Conservation (phyloP, 805 yeast genomes). For the Ogataea wickerhamii region DNA sequence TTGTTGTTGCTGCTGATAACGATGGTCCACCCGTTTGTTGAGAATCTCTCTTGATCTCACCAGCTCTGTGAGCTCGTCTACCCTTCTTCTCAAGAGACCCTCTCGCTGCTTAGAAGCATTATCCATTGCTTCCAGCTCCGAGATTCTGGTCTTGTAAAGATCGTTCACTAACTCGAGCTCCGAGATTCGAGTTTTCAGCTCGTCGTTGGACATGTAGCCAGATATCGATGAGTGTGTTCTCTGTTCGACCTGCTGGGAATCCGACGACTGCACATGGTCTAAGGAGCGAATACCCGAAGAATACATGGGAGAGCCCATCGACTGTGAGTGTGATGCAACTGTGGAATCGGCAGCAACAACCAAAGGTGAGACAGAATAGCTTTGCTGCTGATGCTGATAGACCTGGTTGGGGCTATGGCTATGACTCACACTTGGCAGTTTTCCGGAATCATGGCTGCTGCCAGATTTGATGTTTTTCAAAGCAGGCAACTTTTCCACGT, state of each 20-base stretch:
- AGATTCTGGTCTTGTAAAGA: slow-evolving; percentile 74
- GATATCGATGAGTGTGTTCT: slow-evolving; percentile 16
- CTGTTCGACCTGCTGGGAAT: slow-evolving; percentile 16
- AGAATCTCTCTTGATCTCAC: slow-evolving; percentile 11
- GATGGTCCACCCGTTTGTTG: slow-evolving; percentile 10
- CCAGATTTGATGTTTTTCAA: slow-evolving; percentile 13
- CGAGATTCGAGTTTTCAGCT: slow-evolving; percentile 69
- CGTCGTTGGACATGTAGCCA: slow-evolving; percentile 18
- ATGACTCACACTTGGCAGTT: slow-evolving; percentile 4
- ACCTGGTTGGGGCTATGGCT: slow-evolving; percentile 4
- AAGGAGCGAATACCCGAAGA: slow-evolving; percentile 1
- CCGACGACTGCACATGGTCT: slow-evolving; percentile 9
- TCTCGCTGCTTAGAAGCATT: slow-evolving; percentile 52
- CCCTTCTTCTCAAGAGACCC: slow-evolving; percentile 42
- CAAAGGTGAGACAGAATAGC: slow-evolving; percentile 12
- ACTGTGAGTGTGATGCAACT: not conserved
- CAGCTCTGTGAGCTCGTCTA: slow-evolving; percentile 38
- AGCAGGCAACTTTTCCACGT: slow-evolving; percentile 23
- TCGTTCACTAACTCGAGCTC: slow-evolving; percentile 92
- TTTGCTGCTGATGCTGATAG: slow-evolving; percentile 9
- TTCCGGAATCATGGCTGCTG: slow-evolving; percentile 5
- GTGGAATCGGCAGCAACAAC: slow-evolving; percentile 13
- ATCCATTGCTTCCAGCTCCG: slow-evolving; percentile 74
- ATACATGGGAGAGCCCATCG: not conserved
- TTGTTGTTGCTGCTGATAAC: slow-evolving; percentile 7